A percentile compares a stretch with the other conserved stretches of the same genome.
Evolutionary conservation across 768 basidiomycete genomes (phyloP).

Genomic region (Cystobasidium tubakii): DNA sequence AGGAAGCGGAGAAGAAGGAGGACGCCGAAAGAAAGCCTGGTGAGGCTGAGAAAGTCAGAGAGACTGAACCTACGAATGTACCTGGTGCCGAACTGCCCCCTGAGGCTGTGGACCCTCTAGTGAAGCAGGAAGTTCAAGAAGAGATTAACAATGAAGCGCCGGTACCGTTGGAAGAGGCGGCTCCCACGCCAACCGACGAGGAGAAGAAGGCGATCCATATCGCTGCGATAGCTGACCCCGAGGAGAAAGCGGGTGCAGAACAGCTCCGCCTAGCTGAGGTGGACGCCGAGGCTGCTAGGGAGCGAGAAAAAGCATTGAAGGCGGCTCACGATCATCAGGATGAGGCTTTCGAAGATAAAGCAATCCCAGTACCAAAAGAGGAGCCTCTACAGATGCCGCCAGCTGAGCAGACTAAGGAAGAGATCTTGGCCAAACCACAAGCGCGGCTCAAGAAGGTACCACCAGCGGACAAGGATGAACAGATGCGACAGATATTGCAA

Average conservation of each 20-base stretch:
- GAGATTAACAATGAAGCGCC: conserved; percentile 29
- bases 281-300: not conserved
- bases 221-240: conserved; percentile 7
- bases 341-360: not conserved
- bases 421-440: not conserved
- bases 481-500: conserved; percentile 13
- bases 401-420: not conserved
- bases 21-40: conserved; percentile 36
- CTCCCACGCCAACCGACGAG: conserved; percentile 18
- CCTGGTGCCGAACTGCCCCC: conserved; percentile 48
- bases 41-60: conserved; percentile 27
- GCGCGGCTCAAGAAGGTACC: not conserved
- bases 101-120: not conserved
- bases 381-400: not conserved
- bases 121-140: conserved; percentile 21
- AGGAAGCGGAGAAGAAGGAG: conserved; percentile 54
- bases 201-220: not conserved
- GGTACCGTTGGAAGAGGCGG: conserved; percentile 29
- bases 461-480: not conserved
- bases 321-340: not conserved
- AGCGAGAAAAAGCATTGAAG: not conserved
- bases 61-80: conserved; percentile 49
- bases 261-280: conserved; percentile 18
- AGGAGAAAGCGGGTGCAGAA: conserved; percentile 15
- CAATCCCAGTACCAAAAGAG: not conserved